Evolutionary conservation across 1,284 basidiomycete species (phyloP).

Genomic region (Neolentinus lepideus): DNA sequence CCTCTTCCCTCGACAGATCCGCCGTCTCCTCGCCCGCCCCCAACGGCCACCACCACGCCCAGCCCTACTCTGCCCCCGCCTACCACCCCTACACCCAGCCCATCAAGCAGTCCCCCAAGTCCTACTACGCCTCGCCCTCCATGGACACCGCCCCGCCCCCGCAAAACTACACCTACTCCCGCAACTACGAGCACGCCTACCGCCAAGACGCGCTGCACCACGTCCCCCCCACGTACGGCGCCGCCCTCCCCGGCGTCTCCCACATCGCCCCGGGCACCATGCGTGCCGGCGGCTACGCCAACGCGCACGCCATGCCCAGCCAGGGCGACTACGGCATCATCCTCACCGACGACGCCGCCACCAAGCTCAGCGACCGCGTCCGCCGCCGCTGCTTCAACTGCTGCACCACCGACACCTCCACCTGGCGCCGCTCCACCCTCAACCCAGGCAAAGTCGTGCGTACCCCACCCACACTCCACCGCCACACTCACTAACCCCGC

Average conservation of each 20-base stretch:
- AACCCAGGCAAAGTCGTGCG: slow-evolving; percentile 76
- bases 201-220: neutral
- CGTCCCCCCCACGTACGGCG: slow-evolving; percentile 4
- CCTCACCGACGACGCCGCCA: slow-evolving; percentile 69
- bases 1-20: slow-evolving; percentile 50
- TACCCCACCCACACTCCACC: slow-evolving; percentile 11
- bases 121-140: slow-evolving; percentile 26
- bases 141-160: slow-evolving; percentile 24
- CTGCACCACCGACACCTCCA: slow-evolving; percentile 77
- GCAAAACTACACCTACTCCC: slow-evolving; percentile 24
- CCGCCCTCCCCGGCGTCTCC: slow-evolving; percentile 12
- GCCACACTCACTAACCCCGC: slow-evolving; percentile 1
- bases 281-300: slow-evolving; percentile 14
- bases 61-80: slow-evolving; percentile 7
- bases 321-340: slow-evolving; percentile 34
- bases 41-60: slow-evolving; percentile 18
- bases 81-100: slow-evolving; percentile 17
- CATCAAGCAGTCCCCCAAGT: slow-evolving; percentile 22
- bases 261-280: slow-evolving; percentile 20
- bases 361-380: slow-evolving; percentile 69
- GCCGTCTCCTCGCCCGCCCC: slow-evolving; percentile 49
- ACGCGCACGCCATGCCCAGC: slow-evolving; percentile 25
- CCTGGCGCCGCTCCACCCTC: slow-evolving; percentile 71
- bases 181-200: slow-evolving; percentile 21
- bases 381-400: slow-evolving; percentile 75